Base-by-base conservation (phyloP, 306 rosid genomes). In the Pyrus bretschneideri region DNA sequence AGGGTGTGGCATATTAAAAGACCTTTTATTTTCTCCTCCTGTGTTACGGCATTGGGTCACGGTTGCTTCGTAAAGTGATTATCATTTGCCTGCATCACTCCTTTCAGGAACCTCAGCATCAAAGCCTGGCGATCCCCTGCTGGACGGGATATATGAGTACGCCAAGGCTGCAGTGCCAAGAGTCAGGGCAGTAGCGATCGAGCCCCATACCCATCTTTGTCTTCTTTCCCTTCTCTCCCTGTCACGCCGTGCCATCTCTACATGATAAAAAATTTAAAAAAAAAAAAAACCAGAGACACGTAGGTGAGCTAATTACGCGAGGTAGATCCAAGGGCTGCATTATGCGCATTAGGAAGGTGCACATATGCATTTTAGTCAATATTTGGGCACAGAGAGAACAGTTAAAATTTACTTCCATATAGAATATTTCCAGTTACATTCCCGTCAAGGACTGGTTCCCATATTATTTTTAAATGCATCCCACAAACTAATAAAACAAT, bases 161-260 rank as follows among this genome's bases (percentile, higher is more conserved):
- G 91, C 94, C 79, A 96, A 76, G 71, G 93, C 91, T 23, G 89
- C 90, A 22, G 89, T 85, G 63, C 97, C 86, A 23, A 96, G 85
- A 2, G 84, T 81, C 45, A 91, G 83, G 9, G 86, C 90, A 60
- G 96, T 73, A 29, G 93, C 88, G 38, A 92, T 82, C 22, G 91
- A 88, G 30, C 97, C 96, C 99, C 99, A 92, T 35, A 96, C 72
- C 99, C 99, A 96, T 78, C 85, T 92, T 29, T 91, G 98, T 86
- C 85, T 86, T 79, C 81, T 85, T 31, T 81, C 87, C 79, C 73
- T 92, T 52, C 84, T 81, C 74, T 88, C 90, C 82, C 99, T 90
- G 80, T 86, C 92, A 1, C 91, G 91, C 72, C 99, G 85, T 10
- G 96, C 89, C 87, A 76, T 73, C 85, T 92, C 99, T 96, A 68